These are phyloP conservation scores for Thielaviopsis ethacetica DNA, from an alignment of 2,329 filamentous ascomycete species.

Conservation along the genomic window DNA sequence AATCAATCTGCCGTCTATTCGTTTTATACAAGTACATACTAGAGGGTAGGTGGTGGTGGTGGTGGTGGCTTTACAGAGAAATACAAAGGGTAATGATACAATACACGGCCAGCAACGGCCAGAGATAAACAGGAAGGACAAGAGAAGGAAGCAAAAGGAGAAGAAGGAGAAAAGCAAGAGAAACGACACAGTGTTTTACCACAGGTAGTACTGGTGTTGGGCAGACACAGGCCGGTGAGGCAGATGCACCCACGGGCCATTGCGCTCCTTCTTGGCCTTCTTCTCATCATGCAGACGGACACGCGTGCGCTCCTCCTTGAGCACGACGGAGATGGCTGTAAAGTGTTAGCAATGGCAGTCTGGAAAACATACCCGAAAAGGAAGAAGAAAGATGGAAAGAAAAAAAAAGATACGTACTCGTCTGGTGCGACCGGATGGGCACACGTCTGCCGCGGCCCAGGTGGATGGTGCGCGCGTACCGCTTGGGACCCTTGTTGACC, in stretches of 20 bases:
- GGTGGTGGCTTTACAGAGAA: background rate
- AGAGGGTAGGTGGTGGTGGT: background rate
- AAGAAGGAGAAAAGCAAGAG: background rate
- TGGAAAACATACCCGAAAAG: too few species aligned
- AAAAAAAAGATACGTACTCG: constrained; percentile 41
- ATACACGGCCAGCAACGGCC: constrained; percentile 2
- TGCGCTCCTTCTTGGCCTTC: constrained; percentile 55
- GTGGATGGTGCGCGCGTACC: constrained; percentile 42
- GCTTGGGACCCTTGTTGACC: constrained; percentile 62
- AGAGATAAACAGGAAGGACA: background rate
- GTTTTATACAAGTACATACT: background rate
- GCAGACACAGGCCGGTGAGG: constrained; percentile 72
- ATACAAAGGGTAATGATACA: constrained; percentile 1
- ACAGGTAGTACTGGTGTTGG: constrained; percentile 81
- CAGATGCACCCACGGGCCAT: constrained; percentile 72
- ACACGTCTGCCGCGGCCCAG: constrained; percentile 61
- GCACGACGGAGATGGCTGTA: constrained; percentile 59
- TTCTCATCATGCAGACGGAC: constrained; percentile 67
- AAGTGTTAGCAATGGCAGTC: too few species aligned
- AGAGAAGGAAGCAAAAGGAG: background rate
- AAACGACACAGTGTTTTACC: constrained; percentile 37
- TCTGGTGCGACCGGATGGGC: constrained; percentile 52
- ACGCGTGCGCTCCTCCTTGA: constrained; percentile 89
- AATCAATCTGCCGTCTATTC: background rate
- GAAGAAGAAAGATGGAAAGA: too few species aligned